Conservation (phyloP, 2,329 filamentous ascomycete genomes). For the Pseudogymnoascus sp. region DNA sequence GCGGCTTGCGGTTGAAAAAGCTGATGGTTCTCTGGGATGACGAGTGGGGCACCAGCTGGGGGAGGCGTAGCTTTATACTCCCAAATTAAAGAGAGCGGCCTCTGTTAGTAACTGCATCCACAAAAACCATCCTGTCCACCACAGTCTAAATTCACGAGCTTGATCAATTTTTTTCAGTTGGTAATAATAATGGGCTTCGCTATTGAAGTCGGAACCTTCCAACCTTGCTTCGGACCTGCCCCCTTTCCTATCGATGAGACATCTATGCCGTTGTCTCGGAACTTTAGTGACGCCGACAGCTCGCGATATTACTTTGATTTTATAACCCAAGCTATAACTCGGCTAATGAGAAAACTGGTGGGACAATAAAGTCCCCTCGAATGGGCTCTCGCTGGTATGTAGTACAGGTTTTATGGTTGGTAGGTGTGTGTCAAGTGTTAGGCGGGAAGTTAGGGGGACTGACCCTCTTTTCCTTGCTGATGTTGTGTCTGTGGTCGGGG, state of each 20-base stretch:
- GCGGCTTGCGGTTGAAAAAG: neutral
- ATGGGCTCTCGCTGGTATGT: neutral
- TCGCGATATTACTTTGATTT: neutral
- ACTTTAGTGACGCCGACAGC: neutral
- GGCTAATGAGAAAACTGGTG: neutral
- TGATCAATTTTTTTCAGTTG: neutral
- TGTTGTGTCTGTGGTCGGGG: neutral
- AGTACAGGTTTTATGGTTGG: neutral
- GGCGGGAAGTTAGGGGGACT: neutral
- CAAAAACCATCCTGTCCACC: neutral
- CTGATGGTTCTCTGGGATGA: neutral
- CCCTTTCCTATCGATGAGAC: neutral
- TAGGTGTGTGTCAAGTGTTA: neutral
- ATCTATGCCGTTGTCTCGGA: neutral
- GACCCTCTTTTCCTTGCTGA: neutral
- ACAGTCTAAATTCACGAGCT: neutral
- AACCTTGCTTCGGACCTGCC: neutral
- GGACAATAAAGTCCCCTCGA: neutral
- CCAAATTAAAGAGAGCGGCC: neutral
- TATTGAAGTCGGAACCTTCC: neutral
- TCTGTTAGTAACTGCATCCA: neutral
- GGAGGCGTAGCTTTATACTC: neutral
- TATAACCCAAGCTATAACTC: neutral
- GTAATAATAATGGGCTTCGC: neutral
- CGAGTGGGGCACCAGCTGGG: neutral